Base-by-base conservation (phyloP, 164 flowering plant genomes). In the Sextonia rubra region DNA sequence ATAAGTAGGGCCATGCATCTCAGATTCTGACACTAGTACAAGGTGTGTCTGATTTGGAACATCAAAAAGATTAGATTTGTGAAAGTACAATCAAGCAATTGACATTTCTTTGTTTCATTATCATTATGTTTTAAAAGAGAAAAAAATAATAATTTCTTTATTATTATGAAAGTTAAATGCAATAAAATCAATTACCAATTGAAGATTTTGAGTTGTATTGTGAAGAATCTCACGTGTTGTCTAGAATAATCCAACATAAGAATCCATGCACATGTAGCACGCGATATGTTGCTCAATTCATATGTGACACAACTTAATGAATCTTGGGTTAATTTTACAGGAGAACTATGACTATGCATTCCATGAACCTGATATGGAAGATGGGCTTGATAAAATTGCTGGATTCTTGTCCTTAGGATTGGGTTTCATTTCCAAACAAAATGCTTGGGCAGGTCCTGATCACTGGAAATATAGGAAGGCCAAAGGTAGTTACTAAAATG, bases 401-500 rank as follows among this genome's bases (percentile, higher is more conserved):
- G 85, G 64, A 32, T 88, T 83, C 80, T 70, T 90, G 74, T 84
- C 87, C 71, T 76, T 81, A 47, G 86, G 86, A 66, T 73, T 92
- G 80, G 98, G 97, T 56, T 75, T 89, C 49, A 65, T 81, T 64
- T 84, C 92, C 24, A 92, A 85, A 70, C 88, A 81, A 69, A 96
- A 96, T 88, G 89, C 93, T 29, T 96, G 99, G 99, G 99, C 99
- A 62, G 99, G 99, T 73, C 99, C 99, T 69, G 95, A 92, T 76
- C 99, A 96, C 76, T 96, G 99, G 99, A 93, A 93, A 76, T 96
- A 82, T 80, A 85, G 81, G 68, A 96, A 91, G 76, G 71, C 80
- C 65, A 88, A 89, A 85, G 90, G 98, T 93, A 73, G 37, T 71
- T 3, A 52, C n/a, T 12, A 47, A 18, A 18, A 63, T 24, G 12